Evolutionary conservation across 106 monocot species (phyloP).

Genomic region (Dendrobium huoshanense): DNA sequence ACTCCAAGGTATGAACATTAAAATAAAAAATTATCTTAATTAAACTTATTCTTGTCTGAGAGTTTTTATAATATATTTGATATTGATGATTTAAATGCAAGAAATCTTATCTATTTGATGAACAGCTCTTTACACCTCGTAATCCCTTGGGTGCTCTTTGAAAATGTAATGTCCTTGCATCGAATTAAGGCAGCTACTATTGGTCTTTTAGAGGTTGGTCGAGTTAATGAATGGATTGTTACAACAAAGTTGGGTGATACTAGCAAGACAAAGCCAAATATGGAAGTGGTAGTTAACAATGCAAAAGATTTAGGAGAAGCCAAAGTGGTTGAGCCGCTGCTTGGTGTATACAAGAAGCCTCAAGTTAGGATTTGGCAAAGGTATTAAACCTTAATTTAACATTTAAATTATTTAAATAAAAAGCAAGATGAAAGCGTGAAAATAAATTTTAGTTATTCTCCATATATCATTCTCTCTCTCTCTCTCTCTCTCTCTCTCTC

Average conservation of each 20-base stretch:
- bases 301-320: constrained; percentile 7
- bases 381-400: constrained; percentile 6
- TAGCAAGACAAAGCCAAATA: constrained; percentile 24
- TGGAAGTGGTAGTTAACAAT: neutral
- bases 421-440: too few relatives aligned
- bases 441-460: too few relatives aligned
- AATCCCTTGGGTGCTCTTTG: constrained; percentile 54
- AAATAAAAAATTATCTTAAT: neutral
- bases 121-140: constrained; percentile 59
- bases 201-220: constrained; percentile 46
- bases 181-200: constrained; percentile 56
- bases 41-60: neutral
- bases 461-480: too few relatives aligned
- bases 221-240: constrained; percentile 77
- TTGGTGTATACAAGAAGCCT: constrained; percentile 18
- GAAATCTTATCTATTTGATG: neutral
- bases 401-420: neutral
- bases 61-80: neutral
- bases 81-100: neutral
- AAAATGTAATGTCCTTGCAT: constrained; percentile 77
- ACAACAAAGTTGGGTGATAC: constrained; percentile 67
- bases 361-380: constrained; percentile 22
- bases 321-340: constrained; percentile 8
- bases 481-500: too few relatives aligned
- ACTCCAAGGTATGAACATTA: constrained; percentile 39